Conservation (phyloP, 495 filamentous ascomycete genomes). For the Zalerion maritima region DNA sequence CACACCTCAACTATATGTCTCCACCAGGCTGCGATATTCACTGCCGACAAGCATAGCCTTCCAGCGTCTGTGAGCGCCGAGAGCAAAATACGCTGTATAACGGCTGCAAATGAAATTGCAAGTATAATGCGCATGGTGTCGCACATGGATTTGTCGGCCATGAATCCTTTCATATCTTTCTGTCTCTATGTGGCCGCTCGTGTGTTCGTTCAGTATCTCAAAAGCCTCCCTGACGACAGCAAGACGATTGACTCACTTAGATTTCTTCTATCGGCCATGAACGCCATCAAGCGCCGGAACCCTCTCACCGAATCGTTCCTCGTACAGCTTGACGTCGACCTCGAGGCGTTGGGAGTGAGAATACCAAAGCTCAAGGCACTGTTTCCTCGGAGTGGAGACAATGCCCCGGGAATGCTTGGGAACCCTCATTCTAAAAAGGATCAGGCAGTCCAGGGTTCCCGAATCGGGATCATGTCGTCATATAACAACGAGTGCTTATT, state of each 20-base stretch:
- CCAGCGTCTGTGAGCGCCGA: slow-evolving; percentile 65
- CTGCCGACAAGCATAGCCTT: slow-evolving; percentile 79
- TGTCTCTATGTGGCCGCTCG: slow-evolving; percentile 89
- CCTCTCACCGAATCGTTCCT: slow-evolving; percentile 92
- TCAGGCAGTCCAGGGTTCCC: slow-evolving; percentile 10
- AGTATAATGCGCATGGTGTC: slow-evolving; percentile 92
- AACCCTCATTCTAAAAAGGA: slow-evolving; percentile 1
- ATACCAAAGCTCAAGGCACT: slow-evolving; percentile 37
- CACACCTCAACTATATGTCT: slow-evolving; percentile 95
- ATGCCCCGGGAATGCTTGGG: slow-evolving; percentile 23
- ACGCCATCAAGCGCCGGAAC: slow-evolving; percentile 73
- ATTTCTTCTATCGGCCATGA: slow-evolving; percentile 81
- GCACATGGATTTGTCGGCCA: slow-evolving; percentile 68
- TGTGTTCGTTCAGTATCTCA: slow-evolving; percentile 91
- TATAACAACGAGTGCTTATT: slow-evolving; percentile 21
- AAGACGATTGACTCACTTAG: slow-evolving; percentile 70
- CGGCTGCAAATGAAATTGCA: slow-evolving; percentile 88
- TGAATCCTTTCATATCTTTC: slow-evolving; percentile 94
- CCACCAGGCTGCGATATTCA: slow-evolving; percentile 95
- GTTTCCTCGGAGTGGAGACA: slow-evolving; percentile 34
- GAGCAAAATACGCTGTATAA: slow-evolving; percentile 84
- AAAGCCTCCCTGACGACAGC: slow-evolving; percentile 70
- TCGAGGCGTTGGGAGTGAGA: slow-evolving; percentile 48
- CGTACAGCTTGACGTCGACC: slow-evolving; percentile 82
- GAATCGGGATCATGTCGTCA: slow-evolving; percentile 9